A percentile compares a stretch with the other conserved stretches of the same genome.
Conservation (phyloP, 257 asterid genomes). For the Catharanthus roseus region DNA sequence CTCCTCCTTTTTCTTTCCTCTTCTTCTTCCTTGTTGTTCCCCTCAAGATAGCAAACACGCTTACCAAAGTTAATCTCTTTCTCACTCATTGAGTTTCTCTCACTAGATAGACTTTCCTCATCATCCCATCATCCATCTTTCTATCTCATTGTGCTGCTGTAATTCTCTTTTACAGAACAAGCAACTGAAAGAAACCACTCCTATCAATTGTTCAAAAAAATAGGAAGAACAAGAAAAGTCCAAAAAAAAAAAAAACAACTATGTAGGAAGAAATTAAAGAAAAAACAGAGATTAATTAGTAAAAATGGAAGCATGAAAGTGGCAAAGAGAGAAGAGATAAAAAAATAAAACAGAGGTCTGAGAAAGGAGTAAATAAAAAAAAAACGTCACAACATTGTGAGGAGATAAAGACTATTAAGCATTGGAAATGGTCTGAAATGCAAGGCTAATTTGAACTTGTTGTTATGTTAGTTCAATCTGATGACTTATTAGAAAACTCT, state of each 20-base stretch:
- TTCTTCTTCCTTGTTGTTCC: no score
- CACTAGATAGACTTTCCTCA: no score
- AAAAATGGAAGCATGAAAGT: no score
- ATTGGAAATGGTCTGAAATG: constrained; percentile 75
- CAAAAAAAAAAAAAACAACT: no score
- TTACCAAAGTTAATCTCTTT: no score
- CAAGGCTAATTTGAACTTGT: constrained; percentile 72
- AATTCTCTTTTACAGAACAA: constrained; percentile 28
- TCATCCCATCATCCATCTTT: constrained; percentile 17
- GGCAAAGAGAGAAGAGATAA: neutral
- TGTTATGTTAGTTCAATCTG: constrained; percentile 39
- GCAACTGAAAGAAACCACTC: constrained; percentile 21
- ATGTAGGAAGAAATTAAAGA: no score
- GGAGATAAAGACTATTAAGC: constrained; percentile 58
- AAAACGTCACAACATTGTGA: constrained; percentile 42
- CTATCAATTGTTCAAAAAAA: constrained; percentile 12
- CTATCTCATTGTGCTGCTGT: constrained; percentile 6
- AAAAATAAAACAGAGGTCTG: neutral
- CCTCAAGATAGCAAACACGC: no score
- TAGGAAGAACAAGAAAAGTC: no score
- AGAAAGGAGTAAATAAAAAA: neutral
- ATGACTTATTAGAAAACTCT: constrained; percentile 6
- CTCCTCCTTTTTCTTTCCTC: no score
- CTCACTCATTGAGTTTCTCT: no score
- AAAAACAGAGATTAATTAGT: no score